Evolutionary conservation across 768 basidiomycete species (phyloP).

Genomic region (Macrolepiota albuminosa): DNA sequence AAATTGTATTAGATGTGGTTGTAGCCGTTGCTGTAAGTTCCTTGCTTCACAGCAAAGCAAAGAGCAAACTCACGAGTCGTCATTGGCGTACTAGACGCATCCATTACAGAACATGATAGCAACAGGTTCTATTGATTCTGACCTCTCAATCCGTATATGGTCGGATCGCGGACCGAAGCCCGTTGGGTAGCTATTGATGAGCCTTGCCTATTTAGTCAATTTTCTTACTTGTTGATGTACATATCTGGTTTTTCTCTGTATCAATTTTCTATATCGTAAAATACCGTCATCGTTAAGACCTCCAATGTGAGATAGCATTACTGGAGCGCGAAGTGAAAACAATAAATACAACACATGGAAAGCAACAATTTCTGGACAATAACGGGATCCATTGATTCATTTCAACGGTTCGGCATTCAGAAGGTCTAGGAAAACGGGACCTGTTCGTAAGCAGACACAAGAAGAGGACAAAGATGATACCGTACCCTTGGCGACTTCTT

Average conservation of each 20-base stretch:
- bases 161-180: constrained; percentile 43
- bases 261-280: background rate
- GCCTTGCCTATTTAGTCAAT: background rate
- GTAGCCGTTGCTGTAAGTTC: constrained; percentile 69
- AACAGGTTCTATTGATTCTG: constrained; percentile 81
- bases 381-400: constrained; percentile 4
- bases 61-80: constrained; percentile 7
- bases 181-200: background rate
- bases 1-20: constrained; percentile 52
- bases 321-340: constrained; percentile 2
- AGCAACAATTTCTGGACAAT: background rate
- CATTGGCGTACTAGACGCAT: constrained; percentile 54
- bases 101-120: constrained; percentile 85
- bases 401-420: constrained; percentile 25
- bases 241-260: background rate
- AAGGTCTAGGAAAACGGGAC: constrained; percentile 16
- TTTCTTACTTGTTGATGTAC: background rate
- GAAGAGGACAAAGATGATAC: constrained; percentile 1
- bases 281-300: background rate
- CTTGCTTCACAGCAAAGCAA: background rate
- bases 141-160: constrained; percentile 83
- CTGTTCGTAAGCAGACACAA: background rate
- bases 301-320: constrained; percentile 5
- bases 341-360: constrained; percentile 6
- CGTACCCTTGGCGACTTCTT: constrained; percentile 71